A percentile compares a stretch with the other conserved stretches of the same genome.
Evolutionary conservation across 2,329 filamentous ascomycete species (phyloP).

Genomic region (Neofusicoccum laricinum): DNA sequence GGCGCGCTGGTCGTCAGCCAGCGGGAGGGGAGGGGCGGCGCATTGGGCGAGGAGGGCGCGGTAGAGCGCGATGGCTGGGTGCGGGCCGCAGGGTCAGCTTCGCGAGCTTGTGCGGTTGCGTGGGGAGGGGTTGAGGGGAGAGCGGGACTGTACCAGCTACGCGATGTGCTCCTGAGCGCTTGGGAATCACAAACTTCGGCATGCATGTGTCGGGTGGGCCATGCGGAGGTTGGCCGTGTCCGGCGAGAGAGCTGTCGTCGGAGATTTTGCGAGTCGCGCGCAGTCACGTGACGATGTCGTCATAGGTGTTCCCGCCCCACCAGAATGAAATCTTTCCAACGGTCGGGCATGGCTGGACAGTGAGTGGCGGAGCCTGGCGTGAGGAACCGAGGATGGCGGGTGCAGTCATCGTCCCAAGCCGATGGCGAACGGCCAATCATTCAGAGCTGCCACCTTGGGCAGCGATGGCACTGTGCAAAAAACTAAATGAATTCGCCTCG

Average conservation of each 20-base stretch:
- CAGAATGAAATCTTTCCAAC: too few relatives aligned
- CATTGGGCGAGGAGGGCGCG: conserved; percentile 64
- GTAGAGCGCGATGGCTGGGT: conserved; percentile 66
- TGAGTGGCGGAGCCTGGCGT: too few relatives aligned
- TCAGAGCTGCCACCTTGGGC: too few relatives aligned
- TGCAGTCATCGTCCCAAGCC: too few relatives aligned
- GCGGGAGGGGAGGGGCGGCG: conserved; percentile 47
- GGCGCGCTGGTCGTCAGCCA: conserved; percentile 46
- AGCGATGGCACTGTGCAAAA: neutral
- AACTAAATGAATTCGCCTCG: neutral
- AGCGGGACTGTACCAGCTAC: conserved; percentile 42
- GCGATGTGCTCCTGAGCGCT: conserved; percentile 49
- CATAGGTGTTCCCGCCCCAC: neutral
- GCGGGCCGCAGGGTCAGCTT: neutral
- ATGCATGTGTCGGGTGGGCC: conserved; percentile 34
- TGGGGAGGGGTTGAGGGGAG: neutral
- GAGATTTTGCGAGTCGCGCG: conserved; percentile 3
- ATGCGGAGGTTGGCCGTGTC: neutral
- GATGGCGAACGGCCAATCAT: too few relatives aligned
- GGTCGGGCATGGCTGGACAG: too few relatives aligned
- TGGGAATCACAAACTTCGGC: conserved; percentile 45
- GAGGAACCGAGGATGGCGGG: too few relatives aligned
- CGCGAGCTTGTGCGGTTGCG: too few relatives aligned
- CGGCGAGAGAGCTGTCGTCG: neutral
- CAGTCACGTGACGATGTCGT: conserved; percentile 11